Base-by-base conservation (phyloP, 73 alveolate genomes). In the Paraurostyla sp. region DNA sequence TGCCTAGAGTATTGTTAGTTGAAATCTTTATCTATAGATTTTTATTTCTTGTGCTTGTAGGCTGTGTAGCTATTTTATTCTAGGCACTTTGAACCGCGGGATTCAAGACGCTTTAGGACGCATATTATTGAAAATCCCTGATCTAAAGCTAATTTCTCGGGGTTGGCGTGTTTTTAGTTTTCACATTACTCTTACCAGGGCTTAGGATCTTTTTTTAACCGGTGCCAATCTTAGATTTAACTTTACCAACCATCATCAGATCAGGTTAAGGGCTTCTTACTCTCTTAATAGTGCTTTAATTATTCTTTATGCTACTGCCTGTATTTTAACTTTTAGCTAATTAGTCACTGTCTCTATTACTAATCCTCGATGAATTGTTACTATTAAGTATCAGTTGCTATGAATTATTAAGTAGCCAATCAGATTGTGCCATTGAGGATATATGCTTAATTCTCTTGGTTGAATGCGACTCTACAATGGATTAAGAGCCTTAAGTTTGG, bases 181-280 rank as follows among this genome's bases (percentile, higher is more conserved):
- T 65, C 2, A 16, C 1, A 11, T n/a, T 16, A 2, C 1, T 2
- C 25, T 65, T 33, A 9, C 46, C 46, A 13, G 82, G 82, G 25
- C 82, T 65, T 6, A 18, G 4, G 0, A 6, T 18, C 36, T 65
- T 65, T 35, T 65, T 65, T 16, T 16, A 6, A 27, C 9, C 23
- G 23, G 22, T 60, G 18, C 36, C 6, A 4, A 2, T 35, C 13
- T 3, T 38, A 20, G 43, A 23, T 65, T 65, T 65, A 36, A 65
- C 1, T 22, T 65, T 65, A 32, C 41, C 13, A 11, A 18, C 41
- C 40, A 65, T 22, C 16, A 65, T 32, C 23, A 38, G 25, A 40
- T 65, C 82, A 18, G 82, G 82, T 65, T 65, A 65, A 38, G 82
- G 82, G 7, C 54, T 22, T 65, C 82, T 65, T 11, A 65, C 82